Conservation (phyloP, 352 stramenopile genomes). For the Poterioochromonas sp. region DNA sequence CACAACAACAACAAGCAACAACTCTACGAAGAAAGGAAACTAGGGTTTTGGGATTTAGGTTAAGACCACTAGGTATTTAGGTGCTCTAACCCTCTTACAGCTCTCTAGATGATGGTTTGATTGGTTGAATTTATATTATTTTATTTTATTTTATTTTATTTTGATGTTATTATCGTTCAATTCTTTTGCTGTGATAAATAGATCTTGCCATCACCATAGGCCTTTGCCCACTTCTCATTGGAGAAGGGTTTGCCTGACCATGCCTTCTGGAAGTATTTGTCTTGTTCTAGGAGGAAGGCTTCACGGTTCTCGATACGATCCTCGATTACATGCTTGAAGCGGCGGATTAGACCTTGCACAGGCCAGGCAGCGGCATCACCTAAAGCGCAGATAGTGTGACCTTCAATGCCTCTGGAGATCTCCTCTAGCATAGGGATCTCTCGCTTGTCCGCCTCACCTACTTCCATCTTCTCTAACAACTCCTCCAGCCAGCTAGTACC, state of each 20-base stretch:
- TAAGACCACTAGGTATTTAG: too few relatives aligned
- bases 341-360: conserved; percentile 94
- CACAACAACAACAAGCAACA: neutral
- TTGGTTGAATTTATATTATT: too few relatives aligned
- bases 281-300: conserved; percentile 83
- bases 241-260: conserved; percentile 88
- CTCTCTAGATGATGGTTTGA: too few relatives aligned
- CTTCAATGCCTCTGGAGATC: conserved; percentile 96
- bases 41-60: neutral
- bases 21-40: neutral
- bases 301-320: conserved; percentile 90
- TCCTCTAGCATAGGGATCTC: conserved; percentile 99
- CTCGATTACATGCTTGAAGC: conserved; percentile 97
- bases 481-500: conserved; percentile 93
- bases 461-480: conserved; percentile 95
- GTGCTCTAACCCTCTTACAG: too few relatives aligned
- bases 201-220: conserved; percentile 20
- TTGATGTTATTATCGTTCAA: too few relatives aligned
- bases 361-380: conserved; percentile 97
- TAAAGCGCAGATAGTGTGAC: conserved; percentile 98
- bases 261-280: conserved; percentile 59
- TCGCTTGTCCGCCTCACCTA: conserved; percentile 87
- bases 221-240: conserved; percentile 85
- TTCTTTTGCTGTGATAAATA: too few relatives aligned
- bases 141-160: too few relatives aligned